phyloP scores from a whole-genome alignment of 192 early-diverging fungal species.

The Powellomyces hirtus region DNA sequence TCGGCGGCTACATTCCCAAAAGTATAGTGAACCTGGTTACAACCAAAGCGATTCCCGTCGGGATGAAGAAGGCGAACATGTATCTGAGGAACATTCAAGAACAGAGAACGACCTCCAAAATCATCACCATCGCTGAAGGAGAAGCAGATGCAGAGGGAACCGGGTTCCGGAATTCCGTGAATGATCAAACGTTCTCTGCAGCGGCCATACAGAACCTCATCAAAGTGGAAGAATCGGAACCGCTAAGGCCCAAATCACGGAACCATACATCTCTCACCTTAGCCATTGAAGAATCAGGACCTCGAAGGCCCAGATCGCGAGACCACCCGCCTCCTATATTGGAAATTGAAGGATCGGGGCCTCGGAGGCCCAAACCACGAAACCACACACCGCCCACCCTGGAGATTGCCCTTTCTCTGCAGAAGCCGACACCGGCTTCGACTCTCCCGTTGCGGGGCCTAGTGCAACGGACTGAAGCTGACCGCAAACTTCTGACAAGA shows the following conservation, averaged over 20 bases:
- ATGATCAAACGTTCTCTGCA: too few relatives aligned
- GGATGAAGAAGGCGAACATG: conserved; percentile 40
- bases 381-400: not conserved
- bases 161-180: too few relatives aligned
- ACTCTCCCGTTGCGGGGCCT: not conserved
- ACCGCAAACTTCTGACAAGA: not conserved
- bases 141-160: not conserved
- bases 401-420: not conserved
- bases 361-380: not conserved
- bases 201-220: too few relatives aligned
- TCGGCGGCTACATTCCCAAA: conserved; percentile 45
- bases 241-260: not conserved
- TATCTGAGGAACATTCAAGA: conserved; percentile 21
- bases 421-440: not conserved
- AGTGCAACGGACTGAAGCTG: not conserved
- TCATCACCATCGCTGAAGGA: conserved; percentile 13
- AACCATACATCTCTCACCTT: not conserved
- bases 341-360: not conserved
- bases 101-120: conserved; percentile 11
- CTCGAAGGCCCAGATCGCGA: not conserved
- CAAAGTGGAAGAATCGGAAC: not conserved
- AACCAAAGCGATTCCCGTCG: conserved; percentile 39
- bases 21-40: conserved; percentile 39
- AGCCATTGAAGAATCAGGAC: not conserved
- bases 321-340: not conserved